Evolutionary conservation across 345 rosid species (phyloP), one percentile per base, ranked within the genome.

Genomic region (Eucalyptus brandiana): DNA sequence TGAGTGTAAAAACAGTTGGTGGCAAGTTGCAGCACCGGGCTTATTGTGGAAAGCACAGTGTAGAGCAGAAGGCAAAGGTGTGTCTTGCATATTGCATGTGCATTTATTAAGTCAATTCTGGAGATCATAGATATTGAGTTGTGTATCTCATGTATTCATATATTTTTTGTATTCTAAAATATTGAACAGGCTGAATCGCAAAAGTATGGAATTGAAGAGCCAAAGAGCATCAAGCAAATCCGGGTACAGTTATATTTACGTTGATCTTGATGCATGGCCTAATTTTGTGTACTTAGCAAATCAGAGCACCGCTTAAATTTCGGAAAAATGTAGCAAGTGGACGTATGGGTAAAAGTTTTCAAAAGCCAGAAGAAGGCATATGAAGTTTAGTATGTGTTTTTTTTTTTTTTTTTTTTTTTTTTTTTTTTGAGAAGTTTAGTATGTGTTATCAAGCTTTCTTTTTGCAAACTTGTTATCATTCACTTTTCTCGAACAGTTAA

Each of bases 51-150:
- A 96, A 93, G 88, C 99, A 98, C 89, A 95, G 99, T 90, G 86
- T 94, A 91, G 99, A 98, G 91, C 99, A 96, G 94, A 96, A 94
- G 91, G 93, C 95, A 87, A 98, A 96, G 97, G 99, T 95, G 88
- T 58, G 87, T 80, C 62, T 89, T 87, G 69, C 51, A 12, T 89
- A 28, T 45, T n/a, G 88, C 56, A 28, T 87, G 49, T 87, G 54
- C 53, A 48, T 53, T 88, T 87, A 62, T 89, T 60, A 50, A 58
- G 37, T 58, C 89, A 50, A 34, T 51, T 51, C 87, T 53, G 21
- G 37, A 47, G 37, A 83, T 48, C 32, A 30, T 19, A 44, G 86
- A 86, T 86, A 86, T 45, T 28, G 87, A 45, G 40, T 86, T 86
- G 37, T 45, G 48, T 45, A 48, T 48, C 34, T n/a, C 18, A 5